Conservation (phyloP, 805 yeast genomes). For the Metschnikowia lochheadii region DNA sequence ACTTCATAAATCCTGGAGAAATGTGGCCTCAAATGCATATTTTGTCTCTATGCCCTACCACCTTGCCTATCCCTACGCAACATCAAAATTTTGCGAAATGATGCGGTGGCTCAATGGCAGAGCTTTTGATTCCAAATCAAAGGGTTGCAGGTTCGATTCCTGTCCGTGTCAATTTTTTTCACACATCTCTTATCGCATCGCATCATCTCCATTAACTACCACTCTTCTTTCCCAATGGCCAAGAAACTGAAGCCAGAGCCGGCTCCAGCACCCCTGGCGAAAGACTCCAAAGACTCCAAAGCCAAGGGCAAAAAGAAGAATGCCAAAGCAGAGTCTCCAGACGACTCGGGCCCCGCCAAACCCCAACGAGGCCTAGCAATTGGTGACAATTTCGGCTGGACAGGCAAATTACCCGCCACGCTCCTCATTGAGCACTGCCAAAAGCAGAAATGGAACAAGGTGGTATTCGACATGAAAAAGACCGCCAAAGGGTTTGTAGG, state of each 20-base stretch:
- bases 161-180: constrained; percentile 19
- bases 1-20: too few species aligned
- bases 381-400: constrained; percentile 75
- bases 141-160: constrained; percentile 24
- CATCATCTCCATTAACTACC: background rate
- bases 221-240: constrained; percentile 4
- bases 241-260: constrained; percentile 9
- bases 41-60: too few species aligned
- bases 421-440: constrained; percentile 84
- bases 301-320: constrained; percentile 5
- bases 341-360: constrained; percentile 17
- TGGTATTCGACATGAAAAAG: constrained; percentile 65
- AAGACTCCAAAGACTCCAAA: constrained; percentile 1
- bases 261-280: constrained; percentile 3
- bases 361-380: constrained; percentile 40
- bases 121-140: constrained; percentile 23
- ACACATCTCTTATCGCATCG: background rate
- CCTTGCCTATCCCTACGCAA: too few species aligned
- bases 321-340: constrained; percentile 5
- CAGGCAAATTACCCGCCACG: constrained; percentile 89
- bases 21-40: background rate
- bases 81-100: background rate
- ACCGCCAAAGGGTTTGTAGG: constrained; percentile 55
- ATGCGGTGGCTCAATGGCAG: constrained; percentile 24
- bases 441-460: constrained; percentile 84